phyloP scores from a whole-genome alignment of 148 eudicot genomes.

The Amaranthus palmeri region DNA sequence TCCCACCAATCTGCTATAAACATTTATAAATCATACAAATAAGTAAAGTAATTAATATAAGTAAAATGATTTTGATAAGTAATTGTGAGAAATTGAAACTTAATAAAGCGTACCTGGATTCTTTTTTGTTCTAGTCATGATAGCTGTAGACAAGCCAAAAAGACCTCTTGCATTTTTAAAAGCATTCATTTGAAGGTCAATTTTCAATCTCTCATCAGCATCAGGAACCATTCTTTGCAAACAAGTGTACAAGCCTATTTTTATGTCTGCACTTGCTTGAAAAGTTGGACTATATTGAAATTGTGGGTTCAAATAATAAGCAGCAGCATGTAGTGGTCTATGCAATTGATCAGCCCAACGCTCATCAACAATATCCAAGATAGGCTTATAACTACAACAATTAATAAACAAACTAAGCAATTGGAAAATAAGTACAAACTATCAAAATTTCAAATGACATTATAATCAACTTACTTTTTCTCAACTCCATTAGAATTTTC shows the following conservation, averaged over 20 bases:
- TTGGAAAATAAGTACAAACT: not conserved
- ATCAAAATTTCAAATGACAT: not conserved
- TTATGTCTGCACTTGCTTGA: conserved; percentile 3
- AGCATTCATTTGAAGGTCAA: not conserved
- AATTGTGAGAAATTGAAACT: not conserved
- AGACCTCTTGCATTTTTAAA: conserved; percentile 1
- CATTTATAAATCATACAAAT: no score
- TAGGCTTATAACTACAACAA: not conserved
- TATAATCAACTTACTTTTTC: not conserved
- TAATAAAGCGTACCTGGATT: not conserved
- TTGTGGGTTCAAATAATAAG: not conserved
- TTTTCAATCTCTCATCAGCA: not conserved
- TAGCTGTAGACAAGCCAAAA: not conserved
- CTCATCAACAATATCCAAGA: not conserved
- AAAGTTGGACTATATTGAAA: not conserved
- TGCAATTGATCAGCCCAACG: conserved; percentile 5
- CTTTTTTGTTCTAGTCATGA: not conserved
- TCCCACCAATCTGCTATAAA: not conserved
- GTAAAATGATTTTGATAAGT: no score
- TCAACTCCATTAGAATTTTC: not conserved
- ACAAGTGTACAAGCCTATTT: conserved; percentile 4
- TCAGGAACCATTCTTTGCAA: conserved; percentile 5
- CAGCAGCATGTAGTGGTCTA: not conserved
- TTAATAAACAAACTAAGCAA: not conserved
- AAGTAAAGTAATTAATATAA: not conserved